Evolutionary conservation across 2,329 filamentous ascomycete species (phyloP).

Genomic region (Nothopassalora personata): DNA sequence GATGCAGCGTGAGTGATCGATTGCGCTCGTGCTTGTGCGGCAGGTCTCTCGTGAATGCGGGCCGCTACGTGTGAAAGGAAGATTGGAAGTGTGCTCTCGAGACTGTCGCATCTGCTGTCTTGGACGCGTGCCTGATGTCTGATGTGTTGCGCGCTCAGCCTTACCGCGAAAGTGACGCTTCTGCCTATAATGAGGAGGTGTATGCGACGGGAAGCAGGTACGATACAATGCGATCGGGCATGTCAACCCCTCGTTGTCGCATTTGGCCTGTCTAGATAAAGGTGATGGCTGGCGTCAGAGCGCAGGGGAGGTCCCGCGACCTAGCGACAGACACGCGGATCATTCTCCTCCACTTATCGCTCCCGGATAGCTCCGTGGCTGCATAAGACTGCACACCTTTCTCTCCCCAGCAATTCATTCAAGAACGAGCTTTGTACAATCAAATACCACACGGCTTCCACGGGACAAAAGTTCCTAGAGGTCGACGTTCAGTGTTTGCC

Average conservation of each 20-base stretch:
- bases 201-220: slow-evolving; percentile 2
- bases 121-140: not conserved
- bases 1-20: not conserved
- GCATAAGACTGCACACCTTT: not conserved
- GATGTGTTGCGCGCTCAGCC: not conserved
- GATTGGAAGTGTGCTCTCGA: not conserved
- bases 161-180: not conserved
- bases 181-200: not conserved
- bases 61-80: not conserved
- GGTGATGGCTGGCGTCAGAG: not conserved
- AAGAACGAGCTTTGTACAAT: not conserved
- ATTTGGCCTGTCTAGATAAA: not conserved
- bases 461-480: not conserved
- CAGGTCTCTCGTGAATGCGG: not conserved
- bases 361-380: not conserved
- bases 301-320: not conserved
- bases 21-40: not conserved
- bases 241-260: not conserved
- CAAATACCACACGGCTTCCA: not conserved
- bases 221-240: not conserved
- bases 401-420: not conserved
- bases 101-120: not conserved
- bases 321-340: not conserved
- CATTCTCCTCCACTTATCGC: not conserved
- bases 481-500: not conserved